Percentiles rank a stretch among this genome's conserved stretches.
phyloP scores from a whole-genome alignment of 345 rosid genomes.

The Populus tremula region DNA sequence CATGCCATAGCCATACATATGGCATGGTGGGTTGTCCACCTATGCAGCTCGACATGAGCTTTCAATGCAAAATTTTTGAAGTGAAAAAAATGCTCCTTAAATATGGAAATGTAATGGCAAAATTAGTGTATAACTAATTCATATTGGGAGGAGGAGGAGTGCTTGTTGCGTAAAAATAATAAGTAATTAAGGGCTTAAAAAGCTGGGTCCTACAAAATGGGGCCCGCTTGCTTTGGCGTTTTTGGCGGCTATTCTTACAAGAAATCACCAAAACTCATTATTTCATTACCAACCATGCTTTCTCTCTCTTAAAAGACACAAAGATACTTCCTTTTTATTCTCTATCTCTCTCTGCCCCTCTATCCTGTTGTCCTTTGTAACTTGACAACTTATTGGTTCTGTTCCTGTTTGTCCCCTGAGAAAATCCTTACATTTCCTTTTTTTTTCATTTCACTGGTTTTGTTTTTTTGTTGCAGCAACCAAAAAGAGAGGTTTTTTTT shows the following conservation, averaged over 20 bases:
- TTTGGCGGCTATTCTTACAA: constrained; percentile 27
- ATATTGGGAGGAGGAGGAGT: neutral
- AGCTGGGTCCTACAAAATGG: neutral
- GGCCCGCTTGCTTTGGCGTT: constrained; percentile 24
- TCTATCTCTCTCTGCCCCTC: neutral
- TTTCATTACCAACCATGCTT: neutral
- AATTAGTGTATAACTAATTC: neutral
- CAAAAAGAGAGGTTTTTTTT: neutral
- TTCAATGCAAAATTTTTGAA: too few relatives aligned
- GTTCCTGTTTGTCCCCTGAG: neutral
- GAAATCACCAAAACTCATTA: neutral
- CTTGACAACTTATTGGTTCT: neutral
- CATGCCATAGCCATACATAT: too few relatives aligned
- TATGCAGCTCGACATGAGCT: too few relatives aligned
- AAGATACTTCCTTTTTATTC: neutral
- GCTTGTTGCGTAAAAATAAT: neutral
- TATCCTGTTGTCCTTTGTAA: too few relatives aligned
- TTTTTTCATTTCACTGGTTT: neutral
- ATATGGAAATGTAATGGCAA: neutral
- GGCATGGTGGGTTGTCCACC: too few relatives aligned
- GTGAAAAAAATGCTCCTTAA: neutral
- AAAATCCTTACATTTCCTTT: neutral
- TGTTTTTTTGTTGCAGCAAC: neutral
- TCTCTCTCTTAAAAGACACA: neutral
- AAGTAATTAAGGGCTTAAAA: neutral